Conservation (phyloP, 352 stramenopile species). For the Pythium brachiatum region DNA sequence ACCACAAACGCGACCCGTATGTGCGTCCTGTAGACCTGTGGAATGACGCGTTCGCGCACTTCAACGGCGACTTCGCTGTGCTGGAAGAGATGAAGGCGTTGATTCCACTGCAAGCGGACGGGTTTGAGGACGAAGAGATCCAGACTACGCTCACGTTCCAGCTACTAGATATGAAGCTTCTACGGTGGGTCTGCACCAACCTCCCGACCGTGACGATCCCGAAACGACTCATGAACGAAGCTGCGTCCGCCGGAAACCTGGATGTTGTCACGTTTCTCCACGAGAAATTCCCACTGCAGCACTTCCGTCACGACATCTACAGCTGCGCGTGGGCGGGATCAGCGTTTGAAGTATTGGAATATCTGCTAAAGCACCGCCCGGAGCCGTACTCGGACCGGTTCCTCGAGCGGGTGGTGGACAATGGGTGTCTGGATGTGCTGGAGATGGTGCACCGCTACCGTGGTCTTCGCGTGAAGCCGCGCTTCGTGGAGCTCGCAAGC, state of each 20-base stretch:
- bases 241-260: slow-evolving; percentile 1
- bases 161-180: slow-evolving; percentile 4
- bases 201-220: slow-evolving; percentile 1
- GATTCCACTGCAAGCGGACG: not conserved
- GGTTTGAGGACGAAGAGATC: not conserved
- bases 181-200: slow-evolving; percentile 10
- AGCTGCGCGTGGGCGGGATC: not conserved
- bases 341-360: slow-evolving; percentile 13
- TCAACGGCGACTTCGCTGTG: slow-evolving; percentile 8
- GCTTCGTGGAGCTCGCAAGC: not conserved
- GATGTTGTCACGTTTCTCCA: slow-evolving; percentile 14
- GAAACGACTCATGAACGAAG: slow-evolving; percentile 15
- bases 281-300: not conserved
- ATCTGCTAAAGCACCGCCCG: slow-evolving; percentile 11
- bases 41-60: slow-evolving; percentile 10
- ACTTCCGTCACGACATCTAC: slow-evolving; percentile 17
- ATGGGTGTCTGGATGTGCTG: slow-evolving; percentile 8
- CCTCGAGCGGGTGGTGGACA: slow-evolving; percentile 3
- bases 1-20: slow-evolving; percentile 4
- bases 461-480: not conserved
- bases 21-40: not conserved
- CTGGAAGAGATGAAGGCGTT: slow-evolving; percentile 15
- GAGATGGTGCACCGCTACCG: slow-evolving; percentile 12
- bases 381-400: slow-evolving; percentile 16
- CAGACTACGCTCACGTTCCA: not conserved